A percentile compares a stretch with the other conserved stretches of the same genome.
These are phyloP conservation scores for Aspergillus ochraceoroseus DNA, from an alignment of 2,329 filamentous ascomycete species.

Conservation along the genomic window DNA sequence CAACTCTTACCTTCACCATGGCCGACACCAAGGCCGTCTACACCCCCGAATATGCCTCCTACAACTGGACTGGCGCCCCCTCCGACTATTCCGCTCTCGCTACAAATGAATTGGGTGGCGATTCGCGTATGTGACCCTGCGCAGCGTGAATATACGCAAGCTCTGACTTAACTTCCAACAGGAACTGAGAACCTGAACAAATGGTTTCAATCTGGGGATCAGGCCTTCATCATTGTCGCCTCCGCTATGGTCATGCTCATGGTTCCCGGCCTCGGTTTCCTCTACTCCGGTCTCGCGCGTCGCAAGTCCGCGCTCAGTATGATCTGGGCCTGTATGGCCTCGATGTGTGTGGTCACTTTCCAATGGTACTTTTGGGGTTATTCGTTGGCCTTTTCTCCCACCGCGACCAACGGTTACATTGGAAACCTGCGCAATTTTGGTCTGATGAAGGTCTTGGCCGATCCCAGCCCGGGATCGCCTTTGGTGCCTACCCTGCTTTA, in stretches of 20 bases:
- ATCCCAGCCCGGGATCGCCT: conserved; percentile 81
- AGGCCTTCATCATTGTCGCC: conserved; percentile 85
- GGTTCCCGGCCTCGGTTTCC: conserved; percentile 92
- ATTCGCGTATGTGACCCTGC: conserved; percentile 63
- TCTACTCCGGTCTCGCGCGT: conserved; percentile 95
- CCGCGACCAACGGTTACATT: conserved; percentile 82
- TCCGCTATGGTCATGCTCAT: conserved; percentile 94
- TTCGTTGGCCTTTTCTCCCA: conserved; percentile 81
- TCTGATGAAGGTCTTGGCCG: conserved; percentile 73
- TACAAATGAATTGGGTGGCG: conserved; percentile 62
- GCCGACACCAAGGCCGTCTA: conserved; percentile 30
- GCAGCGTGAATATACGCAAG: too few relatives aligned
- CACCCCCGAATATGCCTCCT: conserved; percentile 45
- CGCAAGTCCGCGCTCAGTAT: conserved; percentile 95
- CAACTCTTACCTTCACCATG: conserved; percentile 21
- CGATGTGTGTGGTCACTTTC: conserved; percentile 83
- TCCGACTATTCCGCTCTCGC: conserved; percentile 44
- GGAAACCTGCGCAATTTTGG: conserved; percentile 87
- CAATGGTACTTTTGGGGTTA: conserved; percentile 99
- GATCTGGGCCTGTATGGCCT: conserved; percentile 97
- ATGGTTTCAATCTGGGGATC: conserved; percentile 88
- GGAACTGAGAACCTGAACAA: conserved; percentile 86
- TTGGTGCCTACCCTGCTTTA: conserved; percentile 86
- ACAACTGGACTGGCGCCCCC: conserved; percentile 48
- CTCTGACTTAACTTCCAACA: conserved; percentile 38